These are phyloP conservation scores for Exophiala sp. DNA, from an alignment of 2,329 filamentous ascomycete genomes.

Conservation along the genomic window DNA sequence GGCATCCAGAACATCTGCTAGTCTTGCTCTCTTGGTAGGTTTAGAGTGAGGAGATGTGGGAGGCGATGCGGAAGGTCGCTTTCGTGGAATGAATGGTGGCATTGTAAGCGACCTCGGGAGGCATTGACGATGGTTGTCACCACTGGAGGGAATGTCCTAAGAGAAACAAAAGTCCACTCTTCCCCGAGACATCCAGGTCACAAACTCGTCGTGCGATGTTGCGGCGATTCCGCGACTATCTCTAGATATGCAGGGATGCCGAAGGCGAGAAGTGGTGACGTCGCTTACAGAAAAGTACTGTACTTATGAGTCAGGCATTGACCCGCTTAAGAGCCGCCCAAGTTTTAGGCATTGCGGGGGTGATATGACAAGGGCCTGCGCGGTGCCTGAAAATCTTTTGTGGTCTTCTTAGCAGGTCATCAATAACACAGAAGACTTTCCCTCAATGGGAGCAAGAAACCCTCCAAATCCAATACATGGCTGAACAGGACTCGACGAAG, in stretches of 20 bases:
- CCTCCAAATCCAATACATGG: slow-evolving; percentile 3
- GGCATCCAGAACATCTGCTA: slow-evolving; percentile 23
- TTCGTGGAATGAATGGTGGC: slow-evolving; percentile 47
- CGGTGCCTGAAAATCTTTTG: slow-evolving; percentile 7
- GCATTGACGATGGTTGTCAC: not conserved
- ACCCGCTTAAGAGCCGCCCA: slow-evolving; percentile 1
- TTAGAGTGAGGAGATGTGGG: slow-evolving; percentile 25
- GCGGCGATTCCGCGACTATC: not conserved
- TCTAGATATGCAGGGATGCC: not conserved
- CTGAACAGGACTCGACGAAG: slow-evolving; percentile 1
- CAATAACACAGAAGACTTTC: not conserved
- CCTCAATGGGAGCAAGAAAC: not conserved
- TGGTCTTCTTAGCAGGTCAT: not conserved
- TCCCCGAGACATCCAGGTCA: not conserved
- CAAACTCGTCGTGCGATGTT: no score
- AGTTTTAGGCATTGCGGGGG: not conserved
- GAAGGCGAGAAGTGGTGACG: slow-evolving; percentile 14
- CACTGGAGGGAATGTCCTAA: no score
- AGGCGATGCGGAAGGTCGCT: slow-evolving; percentile 37
- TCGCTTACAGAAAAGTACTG: slow-evolving; percentile 1
- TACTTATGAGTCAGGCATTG: not conserved
- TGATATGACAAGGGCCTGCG: not conserved
- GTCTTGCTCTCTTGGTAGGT: slow-evolving; percentile 29
- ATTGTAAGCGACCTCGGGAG: slow-evolving; percentile 28
- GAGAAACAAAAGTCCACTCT: not conserved